Conservation (phyloP, 768 basidiomycete species). For the Collybiopsis confluens region DNA sequence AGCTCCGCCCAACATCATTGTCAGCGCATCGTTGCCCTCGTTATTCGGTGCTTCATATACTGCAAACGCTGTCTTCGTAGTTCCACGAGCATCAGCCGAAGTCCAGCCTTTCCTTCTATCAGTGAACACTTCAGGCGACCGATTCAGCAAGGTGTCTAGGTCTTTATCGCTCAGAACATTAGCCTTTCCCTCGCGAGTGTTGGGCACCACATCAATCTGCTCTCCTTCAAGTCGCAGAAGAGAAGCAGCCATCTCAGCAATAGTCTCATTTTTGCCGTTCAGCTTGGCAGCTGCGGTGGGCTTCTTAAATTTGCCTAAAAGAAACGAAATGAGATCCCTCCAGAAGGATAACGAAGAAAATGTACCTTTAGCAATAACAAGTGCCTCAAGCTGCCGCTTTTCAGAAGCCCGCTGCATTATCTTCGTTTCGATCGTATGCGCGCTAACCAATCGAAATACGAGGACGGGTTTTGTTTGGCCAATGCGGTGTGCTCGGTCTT, state of each 20-base stretch:
- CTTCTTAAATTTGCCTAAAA: conserved; percentile 77
- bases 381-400: conserved; percentile 86
- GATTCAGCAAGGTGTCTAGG: conserved; percentile 75
- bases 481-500: conserved; percentile 93
- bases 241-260: conserved; percentile 77
- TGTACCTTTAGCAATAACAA: conserved; percentile 90
- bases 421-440: conserved; percentile 87
- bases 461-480: conserved; percentile 91
- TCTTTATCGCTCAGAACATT: conserved; percentile 81
- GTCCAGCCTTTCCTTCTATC: conserved; percentile 75
- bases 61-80: conserved; percentile 66
- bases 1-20: conserved; percentile 61
- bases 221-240: conserved; percentile 81
- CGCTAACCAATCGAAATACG: conserved; percentile 82
- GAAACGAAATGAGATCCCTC: neutral
- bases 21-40: conserved; percentile 63
- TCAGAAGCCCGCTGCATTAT: conserved; percentile 86
- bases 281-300: conserved; percentile 50
- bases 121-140: conserved; percentile 68
- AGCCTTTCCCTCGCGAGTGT: conserved; percentile 63
- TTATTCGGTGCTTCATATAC: conserved; percentile 69
- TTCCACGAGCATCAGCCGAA: conserved; percentile 33
- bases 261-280: conserved; percentile 52
- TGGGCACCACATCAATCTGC: conserved; percentile 81
- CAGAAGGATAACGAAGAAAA: neutral